Conservation (phyloP, 495 filamentous ascomycete genomes). For the Cudoniella acicularis region DNA sequence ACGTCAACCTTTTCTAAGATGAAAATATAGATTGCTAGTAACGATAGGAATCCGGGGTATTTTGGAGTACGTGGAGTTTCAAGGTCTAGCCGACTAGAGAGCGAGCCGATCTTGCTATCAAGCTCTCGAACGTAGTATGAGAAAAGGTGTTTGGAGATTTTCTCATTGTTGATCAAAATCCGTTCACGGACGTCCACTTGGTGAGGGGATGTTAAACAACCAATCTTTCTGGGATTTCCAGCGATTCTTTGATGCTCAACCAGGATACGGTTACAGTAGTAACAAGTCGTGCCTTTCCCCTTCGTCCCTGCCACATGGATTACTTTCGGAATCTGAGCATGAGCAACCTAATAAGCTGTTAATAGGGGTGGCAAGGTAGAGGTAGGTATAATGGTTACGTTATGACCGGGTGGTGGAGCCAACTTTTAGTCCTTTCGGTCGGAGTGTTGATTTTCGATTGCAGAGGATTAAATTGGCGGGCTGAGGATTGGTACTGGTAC, state of each 20-base stretch:
- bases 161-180: conserved; percentile 72
- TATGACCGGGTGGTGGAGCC: not conserved
- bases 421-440: not conserved
- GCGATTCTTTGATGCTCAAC: conserved; percentile 25
- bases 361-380: not conserved
- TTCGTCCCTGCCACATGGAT: conserved; percentile 60
- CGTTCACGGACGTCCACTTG: conserved; percentile 81
- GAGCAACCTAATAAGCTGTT: conserved; percentile 22
- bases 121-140: not conserved
- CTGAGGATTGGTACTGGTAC: not conserved
- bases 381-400: not conserved
- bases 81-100: not conserved
- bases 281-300: conserved; percentile 52
- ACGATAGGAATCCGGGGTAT: conserved; percentile 53
- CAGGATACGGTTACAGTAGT: conserved; percentile 43
- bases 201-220: conserved; percentile 83
- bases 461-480: not conserved
- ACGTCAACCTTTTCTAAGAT: conserved; percentile 34
- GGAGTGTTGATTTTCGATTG: not conserved
- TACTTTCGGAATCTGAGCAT: conserved; percentile 4
- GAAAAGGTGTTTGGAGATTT: conserved; percentile 58
- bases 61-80: conserved; percentile 42
- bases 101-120: not conserved
- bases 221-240: conserved; percentile 47
- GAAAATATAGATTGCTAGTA: conserved; percentile 44